Base-by-base conservation (phyloP, 768 basidiomycete genomes). In the Fomitopsis pulvina region DNA sequence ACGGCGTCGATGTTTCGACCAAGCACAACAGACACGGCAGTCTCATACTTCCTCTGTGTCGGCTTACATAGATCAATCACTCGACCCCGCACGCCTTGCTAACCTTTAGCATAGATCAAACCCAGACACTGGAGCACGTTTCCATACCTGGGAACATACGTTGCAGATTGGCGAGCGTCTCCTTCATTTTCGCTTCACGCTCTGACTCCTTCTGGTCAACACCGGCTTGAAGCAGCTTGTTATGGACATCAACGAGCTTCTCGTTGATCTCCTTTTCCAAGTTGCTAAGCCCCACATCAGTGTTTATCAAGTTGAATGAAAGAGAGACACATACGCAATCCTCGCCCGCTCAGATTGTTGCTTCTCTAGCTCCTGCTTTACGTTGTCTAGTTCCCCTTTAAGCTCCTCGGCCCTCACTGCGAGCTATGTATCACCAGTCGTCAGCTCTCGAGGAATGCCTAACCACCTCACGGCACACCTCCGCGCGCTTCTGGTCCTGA, bases 51-150 rank as follows among this genome's bases (percentile, higher is more conserved):
- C 48, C 87, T 78, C 47, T 86, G 83, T 1, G 88, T 90, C 4
- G 96, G 95, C 63, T 95, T 92, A 72, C 95, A 98, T 6, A 98
- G 74, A 63, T 98, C 96, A 24, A 92, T 77, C 2, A 98, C 81
- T 16, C 96, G 82, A 1, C 96, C 96, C 14, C 91, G 82, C 3
- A 98, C 94, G 57, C 93, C 92, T 90, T 46, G 24, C 22, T 51
- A 27, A 29, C 4, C 25, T 21, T 21, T 14, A 9, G 21, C 18
- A 26, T 44, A 21, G 12, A 22, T 8, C 24, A 6, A 44, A 10
- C 11, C 24, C 10, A 8, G 22, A 24, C 8, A 8, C 10, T 9
- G 12, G 21, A 11, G 25, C 24, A 49, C 11, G 29, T n/a, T 25
- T 10, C 41, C 66, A 7, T 45, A 86, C 91, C 92, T 38, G 92